These are phyloP conservation scores for Heliamphora exappendiculata DNA, from an alignment of 148 eudicot species.

Conservation along the genomic window DNA sequence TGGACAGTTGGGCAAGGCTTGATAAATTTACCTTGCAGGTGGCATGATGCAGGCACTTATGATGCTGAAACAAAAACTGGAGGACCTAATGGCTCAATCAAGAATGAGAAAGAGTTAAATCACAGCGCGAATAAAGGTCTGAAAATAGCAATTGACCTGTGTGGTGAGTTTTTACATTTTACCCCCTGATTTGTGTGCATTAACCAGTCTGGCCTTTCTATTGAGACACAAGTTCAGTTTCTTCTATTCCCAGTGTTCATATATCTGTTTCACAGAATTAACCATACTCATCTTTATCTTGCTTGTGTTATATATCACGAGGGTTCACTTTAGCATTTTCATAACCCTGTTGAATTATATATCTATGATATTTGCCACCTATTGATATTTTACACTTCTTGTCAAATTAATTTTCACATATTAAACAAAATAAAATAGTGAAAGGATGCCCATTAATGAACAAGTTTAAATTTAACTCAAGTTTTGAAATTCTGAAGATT, in stretches of 20 bases:
- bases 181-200: not conserved
- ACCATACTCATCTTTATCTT: not conserved
- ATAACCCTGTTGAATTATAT: not conserved
- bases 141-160: conserved; percentile 61
- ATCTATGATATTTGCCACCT: not conserved
- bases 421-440: not conserved
- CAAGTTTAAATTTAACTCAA: not conserved
- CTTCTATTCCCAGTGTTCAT: not conserved
- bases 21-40: conserved; percentile 31
- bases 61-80: conserved; percentile 79
- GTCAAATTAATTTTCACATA: too few species aligned
- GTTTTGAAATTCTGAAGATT: not conserved
- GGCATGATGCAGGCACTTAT: conserved; percentile 93
- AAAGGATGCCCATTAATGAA: not conserved
- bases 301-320: not conserved
- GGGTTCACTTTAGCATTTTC: not conserved
- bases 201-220: not conserved
- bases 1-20: not conserved
- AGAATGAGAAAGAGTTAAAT: conserved; percentile 49
- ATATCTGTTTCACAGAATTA: not conserved
- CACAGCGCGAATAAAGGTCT: conserved; percentile 61
- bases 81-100: conserved; percentile 90
- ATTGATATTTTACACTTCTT: not conserved
- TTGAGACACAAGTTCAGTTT: not conserved
- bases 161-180: conserved; percentile 53